Evolutionary conservation across 176 grass and related monocot species (phyloP).

Genomic region (Avena atlantica): DNA sequence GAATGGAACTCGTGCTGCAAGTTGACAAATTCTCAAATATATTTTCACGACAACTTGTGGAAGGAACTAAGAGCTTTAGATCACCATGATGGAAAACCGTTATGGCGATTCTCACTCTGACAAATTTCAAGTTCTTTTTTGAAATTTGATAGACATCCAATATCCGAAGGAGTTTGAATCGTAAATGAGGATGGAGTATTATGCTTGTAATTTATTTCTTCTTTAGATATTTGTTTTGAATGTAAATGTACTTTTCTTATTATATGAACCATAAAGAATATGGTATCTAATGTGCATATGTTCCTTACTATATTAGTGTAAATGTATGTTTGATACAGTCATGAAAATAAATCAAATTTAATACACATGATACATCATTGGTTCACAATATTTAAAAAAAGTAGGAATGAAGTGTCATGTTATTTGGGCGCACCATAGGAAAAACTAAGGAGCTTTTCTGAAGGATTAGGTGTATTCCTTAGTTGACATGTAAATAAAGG

Average conservation of each 20-base stretch:
- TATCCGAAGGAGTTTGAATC: neutral
- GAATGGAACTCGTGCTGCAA: neutral
- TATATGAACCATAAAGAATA: neutral
- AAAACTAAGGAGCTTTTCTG: neutral
- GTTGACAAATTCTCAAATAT: neutral
- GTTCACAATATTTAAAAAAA: neutral
- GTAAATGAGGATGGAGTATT: neutral
- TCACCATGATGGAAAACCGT: neutral
- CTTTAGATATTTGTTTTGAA: neutral
- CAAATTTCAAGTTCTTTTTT: neutral
- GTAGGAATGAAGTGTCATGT: neutral
- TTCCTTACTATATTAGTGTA: neutral
- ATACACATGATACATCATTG: neutral
- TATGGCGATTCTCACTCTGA: neutral
- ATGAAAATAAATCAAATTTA: neutral
- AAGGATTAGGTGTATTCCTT: neutral
- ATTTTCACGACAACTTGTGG: neutral
- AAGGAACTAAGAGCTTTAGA: neutral
- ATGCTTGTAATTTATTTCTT: constrained; percentile 16
- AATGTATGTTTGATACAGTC: neutral
- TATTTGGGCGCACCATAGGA: neutral
- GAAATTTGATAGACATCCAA: neutral
- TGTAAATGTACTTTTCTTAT: constrained; percentile 7
- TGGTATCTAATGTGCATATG: neutral
- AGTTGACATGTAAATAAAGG: neutral